Evolutionary conservation across 768 basidiomycete species (phyloP), one percentile per base, ranked within the genome.

Genomic region (Rhodosporidiobolus sp.): DNA sequence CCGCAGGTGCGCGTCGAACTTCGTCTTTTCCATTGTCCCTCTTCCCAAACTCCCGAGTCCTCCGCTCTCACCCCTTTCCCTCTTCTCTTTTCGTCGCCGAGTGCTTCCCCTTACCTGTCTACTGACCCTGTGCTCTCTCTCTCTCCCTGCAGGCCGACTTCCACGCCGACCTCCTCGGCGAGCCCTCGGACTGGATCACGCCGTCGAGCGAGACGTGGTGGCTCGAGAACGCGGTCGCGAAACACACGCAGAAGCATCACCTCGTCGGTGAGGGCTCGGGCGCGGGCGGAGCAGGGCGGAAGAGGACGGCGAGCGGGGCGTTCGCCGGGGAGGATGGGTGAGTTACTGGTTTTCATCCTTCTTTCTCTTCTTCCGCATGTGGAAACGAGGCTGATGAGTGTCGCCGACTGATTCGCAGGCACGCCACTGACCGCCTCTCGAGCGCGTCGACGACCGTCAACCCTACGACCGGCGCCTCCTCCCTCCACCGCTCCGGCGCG

Each of bases 131-230:
- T n/a, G n/a, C n/a, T n/a, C 16, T 28, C 5, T 7, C 38, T 43
- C 14, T 43, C 8, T 14, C 8, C 8, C 38, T 0, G 9, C 38
- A 72, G 70, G 46, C 55, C n/a, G 70, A 72, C 52, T 72, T 67
- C 28, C 35, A 10, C 4, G 35, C 38, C 7, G 54, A 55, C 19
- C 62, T 72, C 28, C 34, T 72, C 43, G 49, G 48, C 12, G 65
- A 67, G 24, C 70, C 70, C 2, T 7, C 46, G 26, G 65, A 67
- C 19, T 72, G 70, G 70, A 45, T 72, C 38, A 50, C 54, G 10
- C 70, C 70, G 7, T 1, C 8, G 26, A 45, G 53, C 43, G 70
- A 72, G 45, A 72, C 70, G 19, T 72, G 70, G 70, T 72, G 70
- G 70, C 62, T 72, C 46, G 70, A 72, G 1, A 50, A 63, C n/a